phyloP scores from a whole-genome alignment of 805 yeast species.

The Wickerhamomyces bisporus region DNA sequence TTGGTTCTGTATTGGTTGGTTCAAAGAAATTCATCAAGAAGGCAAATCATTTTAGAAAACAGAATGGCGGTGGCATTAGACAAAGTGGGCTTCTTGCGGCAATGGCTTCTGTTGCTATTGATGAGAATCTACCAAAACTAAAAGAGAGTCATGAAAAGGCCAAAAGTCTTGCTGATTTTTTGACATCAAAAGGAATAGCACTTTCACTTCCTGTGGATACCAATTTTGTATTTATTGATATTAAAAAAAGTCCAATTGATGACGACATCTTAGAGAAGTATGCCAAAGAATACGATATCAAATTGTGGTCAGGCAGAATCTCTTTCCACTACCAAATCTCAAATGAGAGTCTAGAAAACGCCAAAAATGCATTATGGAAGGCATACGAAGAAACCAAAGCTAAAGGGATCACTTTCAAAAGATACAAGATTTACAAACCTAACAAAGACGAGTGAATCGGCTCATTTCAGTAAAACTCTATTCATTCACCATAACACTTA shows the following conservation, averaged over 20 bases:
- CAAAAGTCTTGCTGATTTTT: slow-evolving; percentile 44
- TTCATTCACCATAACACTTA: too few relatives aligned
- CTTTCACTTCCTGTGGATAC: slow-evolving; percentile 73
- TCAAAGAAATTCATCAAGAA: slow-evolving; percentile 47
- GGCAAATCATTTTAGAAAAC: slow-evolving; percentile 85
- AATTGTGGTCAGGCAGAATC: slow-evolving; percentile 57
- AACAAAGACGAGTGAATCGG: too few relatives aligned
- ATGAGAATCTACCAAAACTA: slow-evolving; percentile 55
- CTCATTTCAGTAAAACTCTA: too few relatives aligned
- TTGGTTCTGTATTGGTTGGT: slow-evolving; percentile 86
- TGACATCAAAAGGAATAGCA: slow-evolving; percentile 46
- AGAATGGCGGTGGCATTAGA: slow-evolving; percentile 90
- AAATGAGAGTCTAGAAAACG: slow-evolving; percentile 14
- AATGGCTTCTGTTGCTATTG: slow-evolving; percentile 75
- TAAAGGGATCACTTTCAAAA: neutral
- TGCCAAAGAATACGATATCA: slow-evolving; percentile 55
- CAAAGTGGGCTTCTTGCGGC: slow-evolving; percentile 77
- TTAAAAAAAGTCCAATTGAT: slow-evolving; percentile 42
- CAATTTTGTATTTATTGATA: slow-evolving; percentile 76
- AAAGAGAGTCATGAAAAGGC: slow-evolving; percentile 45
- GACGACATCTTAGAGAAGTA: slow-evolving; percentile 46
- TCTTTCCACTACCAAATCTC: slow-evolving; percentile 44
- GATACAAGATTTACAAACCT: neutral
- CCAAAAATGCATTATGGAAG: slow-evolving; percentile 28
- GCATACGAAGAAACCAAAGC: slow-evolving; percentile 30